Base-by-base conservation (phyloP, 1,284 basidiomycete genomes). In the Moesziomyces globuligerus region DNA sequence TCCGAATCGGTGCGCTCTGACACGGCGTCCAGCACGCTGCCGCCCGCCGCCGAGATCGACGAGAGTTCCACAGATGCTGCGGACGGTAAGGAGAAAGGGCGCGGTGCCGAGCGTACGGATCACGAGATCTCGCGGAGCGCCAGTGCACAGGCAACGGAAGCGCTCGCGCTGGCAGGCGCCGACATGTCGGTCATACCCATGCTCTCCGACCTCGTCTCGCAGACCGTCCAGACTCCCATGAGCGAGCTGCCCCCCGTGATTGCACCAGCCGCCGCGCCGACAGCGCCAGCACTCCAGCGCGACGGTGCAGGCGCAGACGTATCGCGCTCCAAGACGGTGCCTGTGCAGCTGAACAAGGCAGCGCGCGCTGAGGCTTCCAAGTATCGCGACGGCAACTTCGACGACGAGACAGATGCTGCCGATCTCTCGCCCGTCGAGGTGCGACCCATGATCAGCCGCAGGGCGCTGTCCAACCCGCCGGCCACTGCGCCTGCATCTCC, bases 1-100 rank as follows among this genome's bases (percentile, higher is more conserved):
- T 83, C 79, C 4, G 71, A 66, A 42, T 46, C 64, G 13, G 17
- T 47, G 15, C 37, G 62, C 7, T 54, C 56, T 9, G 68, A 66
- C 10, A 50, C 54, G 15, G 36, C 41, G 7, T 52, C 55, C 21
- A 67, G 52, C 43, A 18, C 40, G 3, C 69, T 82, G 7, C 70
- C 78, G 15, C 75, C 79, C 0, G 72, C 80, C 20, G 72, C 72
- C 17, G 81, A 83, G 57, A 60, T 76, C 21, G 81, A 83, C 38
- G 80, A 81, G 45, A 55, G 62, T 44, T 60, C 62, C 32, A 57
- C 68, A 3, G 54, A 66, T 32, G 54, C 56, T 18, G 45, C 61
- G 8, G 67, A 65, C 9, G 34, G 46, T 41, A 67, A 56, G 34
- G n/a, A 20, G 1, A 59, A 47, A 15, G 45, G 43, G 7, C 51